Evolutionary conservation across 2,329 filamentous ascomycete species (phyloP).

Genomic region (Cladophialophora psammophila): DNA sequence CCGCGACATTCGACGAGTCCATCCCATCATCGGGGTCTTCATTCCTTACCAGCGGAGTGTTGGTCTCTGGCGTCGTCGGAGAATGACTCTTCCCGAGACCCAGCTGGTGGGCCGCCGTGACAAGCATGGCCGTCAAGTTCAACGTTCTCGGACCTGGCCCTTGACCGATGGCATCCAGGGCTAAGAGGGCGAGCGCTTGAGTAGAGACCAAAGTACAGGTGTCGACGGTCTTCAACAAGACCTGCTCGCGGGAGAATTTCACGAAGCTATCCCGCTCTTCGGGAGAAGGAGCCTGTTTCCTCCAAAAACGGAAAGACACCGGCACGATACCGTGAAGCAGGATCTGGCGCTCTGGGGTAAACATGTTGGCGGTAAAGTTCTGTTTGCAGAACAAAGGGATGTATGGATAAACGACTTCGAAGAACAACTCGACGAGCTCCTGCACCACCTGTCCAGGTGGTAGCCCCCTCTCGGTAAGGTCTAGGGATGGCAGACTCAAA

Average conservation of each 20-base stretch:
- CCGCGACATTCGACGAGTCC: slow-evolving; percentile 6
- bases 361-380: slow-evolving; percentile 18
- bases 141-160: slow-evolving; percentile 20
- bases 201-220: slow-evolving; percentile 20
- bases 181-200: slow-evolving; percentile 20
- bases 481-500: background rate
- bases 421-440: slow-evolving; percentile 25
- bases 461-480: background rate
- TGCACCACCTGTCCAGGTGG: slow-evolving; percentile 16
- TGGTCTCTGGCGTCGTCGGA: slow-evolving; percentile 23
- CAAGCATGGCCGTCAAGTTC: slow-evolving; percentile 24
- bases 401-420: slow-evolving; percentile 23
- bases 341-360: slow-evolving; percentile 19
- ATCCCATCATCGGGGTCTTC: slow-evolving; percentile 22
- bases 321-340: slow-evolving; percentile 19
- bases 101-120: slow-evolving; percentile 15
- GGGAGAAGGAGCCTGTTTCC: slow-evolving; percentile 7
- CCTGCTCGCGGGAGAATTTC: slow-evolving; percentile 16
- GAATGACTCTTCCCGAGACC: slow-evolving; percentile 23
- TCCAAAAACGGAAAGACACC: slow-evolving; percentile 24
- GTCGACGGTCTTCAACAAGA: slow-evolving; percentile 22
- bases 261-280: slow-evolving; percentile 20
- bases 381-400: slow-evolving; percentile 22
- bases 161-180: slow-evolving; percentile 22
- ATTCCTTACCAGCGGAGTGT: slow-evolving; percentile 21